These are phyloP conservation scores for Conidiobolus incongruus DNA, from an alignment of 371 early-diverging fungal species.

Conservation along the genomic window DNA sequence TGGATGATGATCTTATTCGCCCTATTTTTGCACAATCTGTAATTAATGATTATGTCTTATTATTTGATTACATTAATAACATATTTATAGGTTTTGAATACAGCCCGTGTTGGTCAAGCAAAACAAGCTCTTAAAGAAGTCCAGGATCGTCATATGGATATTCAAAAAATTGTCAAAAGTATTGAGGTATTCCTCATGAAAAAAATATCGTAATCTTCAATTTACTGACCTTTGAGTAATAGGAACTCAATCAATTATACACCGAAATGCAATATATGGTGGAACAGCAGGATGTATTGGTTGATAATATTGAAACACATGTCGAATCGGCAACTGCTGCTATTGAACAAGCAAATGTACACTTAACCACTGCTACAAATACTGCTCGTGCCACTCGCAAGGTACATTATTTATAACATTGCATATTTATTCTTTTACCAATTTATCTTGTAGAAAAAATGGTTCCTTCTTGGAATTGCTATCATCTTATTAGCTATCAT, in stretches of 20 bases:
- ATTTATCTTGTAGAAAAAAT: not conserved
- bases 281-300: conserved; percentile 45
- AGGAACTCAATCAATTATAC: conserved; percentile 72
- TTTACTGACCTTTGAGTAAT: not conserved
- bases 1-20: conserved; percentile 44
- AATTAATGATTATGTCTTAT: conserved; percentile 6
- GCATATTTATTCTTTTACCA: conserved; percentile 13
- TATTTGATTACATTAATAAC: not conserved
- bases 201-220: not conserved
- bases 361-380: conserved; percentile 36
- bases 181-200: conserved; percentile 4
- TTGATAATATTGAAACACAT: conserved; percentile 46
- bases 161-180: conserved; percentile 43
- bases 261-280: conserved; percentile 77
- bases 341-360: conserved; percentile 41
- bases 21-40: conserved; percentile 73
- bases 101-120: conserved; percentile 58
- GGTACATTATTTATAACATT: conserved; percentile 5
- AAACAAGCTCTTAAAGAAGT: conserved; percentile 58
- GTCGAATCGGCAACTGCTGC: conserved; percentile 33
- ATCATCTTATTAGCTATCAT: not conserved
- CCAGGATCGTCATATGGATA: conserved; percentile 68
- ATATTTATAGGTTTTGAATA: conserved; percentile 29
- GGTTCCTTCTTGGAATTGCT: not conserved
- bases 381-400: conserved; percentile 49